Evolutionary conservation across 2,329 filamentous ascomycete species (phyloP).

Genomic region (Simplicillium sp.): DNA sequence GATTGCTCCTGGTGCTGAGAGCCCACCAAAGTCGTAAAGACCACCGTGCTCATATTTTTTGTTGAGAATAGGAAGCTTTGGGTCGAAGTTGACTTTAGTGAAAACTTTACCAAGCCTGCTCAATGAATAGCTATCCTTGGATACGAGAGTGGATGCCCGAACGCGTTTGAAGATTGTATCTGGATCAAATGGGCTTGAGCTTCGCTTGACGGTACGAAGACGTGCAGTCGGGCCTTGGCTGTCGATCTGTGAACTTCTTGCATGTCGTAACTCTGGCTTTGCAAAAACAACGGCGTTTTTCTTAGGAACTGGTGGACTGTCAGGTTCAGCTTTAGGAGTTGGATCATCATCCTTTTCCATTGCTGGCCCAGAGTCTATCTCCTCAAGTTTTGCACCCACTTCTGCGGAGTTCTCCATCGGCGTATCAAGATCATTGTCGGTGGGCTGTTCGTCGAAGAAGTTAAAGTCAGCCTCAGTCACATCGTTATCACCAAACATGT

Average conservation of each 20-base stretch:
- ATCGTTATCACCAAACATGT: slow-evolving; percentile 62
- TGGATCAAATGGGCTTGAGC: slow-evolving; percentile 47
- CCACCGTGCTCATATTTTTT: slow-evolving; percentile 51
- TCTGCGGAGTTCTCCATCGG: slow-evolving; percentile 21
- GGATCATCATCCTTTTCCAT: slow-evolving; percentile 8
- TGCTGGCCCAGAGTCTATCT: slow-evolving; percentile 7
- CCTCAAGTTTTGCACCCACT: slow-evolving; percentile 9
- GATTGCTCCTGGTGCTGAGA: slow-evolving; percentile 2
- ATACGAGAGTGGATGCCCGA: slow-evolving; percentile 30
- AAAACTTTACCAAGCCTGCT: slow-evolving; percentile 37
- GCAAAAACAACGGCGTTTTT: slow-evolving; percentile 34
- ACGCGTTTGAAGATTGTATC: slow-evolving; percentile 51
- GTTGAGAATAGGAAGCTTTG: slow-evolving; percentile 41
- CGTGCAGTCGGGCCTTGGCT: slow-evolving; percentile 11
- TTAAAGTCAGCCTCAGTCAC: slow-evolving; percentile 79
- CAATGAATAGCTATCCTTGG: slow-evolving; percentile 11
- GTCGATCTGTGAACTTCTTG: slow-evolving; percentile 41
- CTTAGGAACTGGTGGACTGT: slow-evolving; percentile 9
- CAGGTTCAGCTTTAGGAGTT: slow-evolving; percentile 9
- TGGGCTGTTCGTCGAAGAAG: slow-evolving; percentile 63
- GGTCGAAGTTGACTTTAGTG: slow-evolving; percentile 44
- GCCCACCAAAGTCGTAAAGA: slow-evolving; percentile 35
- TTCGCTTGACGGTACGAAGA: slow-evolving; percentile 31
- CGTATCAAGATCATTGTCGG: slow-evolving; percentile 18
- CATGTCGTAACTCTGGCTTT: slow-evolving; percentile 51